Evolutionary conservation across 108 stramenopile genomes (phyloP).

Genomic region (Aurantiochytrium sp.): DNA sequence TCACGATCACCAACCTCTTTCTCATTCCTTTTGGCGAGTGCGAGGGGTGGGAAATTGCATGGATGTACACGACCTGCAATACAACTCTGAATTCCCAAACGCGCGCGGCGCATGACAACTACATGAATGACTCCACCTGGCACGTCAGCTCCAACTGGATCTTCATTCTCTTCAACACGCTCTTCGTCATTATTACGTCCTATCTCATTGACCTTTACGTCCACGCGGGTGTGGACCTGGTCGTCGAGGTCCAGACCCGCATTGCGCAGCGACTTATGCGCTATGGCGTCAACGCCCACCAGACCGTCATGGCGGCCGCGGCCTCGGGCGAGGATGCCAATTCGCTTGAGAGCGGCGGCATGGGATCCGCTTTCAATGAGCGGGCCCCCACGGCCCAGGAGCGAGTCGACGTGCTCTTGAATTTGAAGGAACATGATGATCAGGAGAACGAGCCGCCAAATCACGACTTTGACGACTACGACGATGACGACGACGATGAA

Average conservation of each 20-base stretch:
- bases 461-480: not conserved
- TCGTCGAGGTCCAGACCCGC: not conserved
- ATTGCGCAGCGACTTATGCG: not conserved
- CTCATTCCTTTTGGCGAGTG: constrained; percentile 17
- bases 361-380: not conserved
- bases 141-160: constrained; percentile 1
- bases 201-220: not conserved
- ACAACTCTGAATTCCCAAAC: not conserved
- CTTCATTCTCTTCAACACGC: not conserved
- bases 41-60: not conserved
- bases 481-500: not conserved
- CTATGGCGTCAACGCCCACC: not conserved
- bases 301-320: not conserved
- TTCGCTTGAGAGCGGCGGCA: not conserved
- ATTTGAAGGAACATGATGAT: not conserved
- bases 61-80: not conserved
- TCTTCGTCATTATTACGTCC: not conserved
- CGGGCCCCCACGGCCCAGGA: not conserved
- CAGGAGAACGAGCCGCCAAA: not conserved
- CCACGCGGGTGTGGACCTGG: not conserved
- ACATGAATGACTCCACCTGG: not conserved
- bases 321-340: not conserved
- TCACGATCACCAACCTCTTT: not conserved
- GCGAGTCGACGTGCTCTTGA: not conserved
- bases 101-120: not conserved